phyloP scores from a whole-genome alignment of 139 green algal genomes.

The Chlamydomonas eustigma region DNA sequence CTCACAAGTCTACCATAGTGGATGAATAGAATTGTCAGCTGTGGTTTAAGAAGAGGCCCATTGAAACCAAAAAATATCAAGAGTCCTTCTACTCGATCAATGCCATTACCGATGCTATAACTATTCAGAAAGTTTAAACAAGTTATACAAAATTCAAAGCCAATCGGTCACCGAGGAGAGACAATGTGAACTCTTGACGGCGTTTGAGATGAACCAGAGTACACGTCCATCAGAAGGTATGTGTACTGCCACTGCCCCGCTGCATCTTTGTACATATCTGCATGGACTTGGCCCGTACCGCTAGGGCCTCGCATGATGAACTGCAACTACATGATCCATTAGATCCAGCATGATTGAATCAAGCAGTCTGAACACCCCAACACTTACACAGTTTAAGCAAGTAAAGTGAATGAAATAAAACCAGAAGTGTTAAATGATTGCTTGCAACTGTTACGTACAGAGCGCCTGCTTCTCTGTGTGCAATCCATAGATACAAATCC shows the following conservation, averaged over 20 bases:
- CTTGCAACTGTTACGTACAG: background rate
- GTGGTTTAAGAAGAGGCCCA: too few relatives aligned
- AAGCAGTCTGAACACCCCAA: too few relatives aligned
- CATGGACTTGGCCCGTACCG: slow-evolving; percentile 64
- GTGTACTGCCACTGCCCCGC: slow-evolving; percentile 69
- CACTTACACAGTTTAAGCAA: too few relatives aligned
- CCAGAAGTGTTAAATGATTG: too few relatives aligned
- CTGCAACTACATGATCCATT: slow-evolving; percentile 72
- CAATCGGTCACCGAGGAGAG: slow-evolving; percentile 17
- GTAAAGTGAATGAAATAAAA: too few relatives aligned
- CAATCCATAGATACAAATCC: background rate
- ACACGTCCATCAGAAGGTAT: slow-evolving; percentile 77
- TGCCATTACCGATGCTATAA: too few relatives aligned
- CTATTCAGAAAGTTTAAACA: too few relatives aligned
- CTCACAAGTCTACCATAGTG: too few relatives aligned
- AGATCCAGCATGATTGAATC: too few relatives aligned
- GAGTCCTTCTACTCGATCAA: too few relatives aligned
- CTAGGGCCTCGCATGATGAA: slow-evolving; percentile 72
- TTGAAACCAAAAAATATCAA: too few relatives aligned
- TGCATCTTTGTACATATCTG: slow-evolving; percentile 80
- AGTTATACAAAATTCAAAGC: background rate
- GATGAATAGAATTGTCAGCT: too few relatives aligned
- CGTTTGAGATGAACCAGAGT: slow-evolving; percentile 21
- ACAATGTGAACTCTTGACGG: slow-evolving; percentile 30
- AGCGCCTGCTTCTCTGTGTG: background rate